Evolutionary conservation across 2,329 filamentous ascomycete genomes (phyloP).

Genomic region (Rhexocercosporidium sp.): DNA sequence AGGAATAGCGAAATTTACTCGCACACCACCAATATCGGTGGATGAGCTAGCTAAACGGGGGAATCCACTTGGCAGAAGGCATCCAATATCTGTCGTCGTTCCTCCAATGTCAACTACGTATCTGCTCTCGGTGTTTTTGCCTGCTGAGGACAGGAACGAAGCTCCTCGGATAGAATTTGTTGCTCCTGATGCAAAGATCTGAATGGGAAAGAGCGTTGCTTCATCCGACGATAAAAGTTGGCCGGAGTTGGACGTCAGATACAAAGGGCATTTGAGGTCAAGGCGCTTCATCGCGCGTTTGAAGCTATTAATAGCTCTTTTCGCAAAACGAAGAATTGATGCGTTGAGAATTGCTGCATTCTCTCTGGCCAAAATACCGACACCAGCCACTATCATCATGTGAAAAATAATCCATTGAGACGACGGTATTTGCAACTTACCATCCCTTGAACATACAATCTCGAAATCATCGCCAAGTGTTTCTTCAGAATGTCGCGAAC

Average conservation of each 20-base stretch:
- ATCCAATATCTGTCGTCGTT: constrained; percentile 61
- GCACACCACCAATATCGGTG: constrained; percentile 9
- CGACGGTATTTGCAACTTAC: background rate
- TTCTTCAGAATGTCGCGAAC: background rate
- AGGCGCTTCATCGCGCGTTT: constrained; percentile 54
- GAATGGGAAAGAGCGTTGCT: constrained; percentile 59
- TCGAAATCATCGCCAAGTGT: background rate
- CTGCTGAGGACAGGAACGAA: constrained; percentile 53
- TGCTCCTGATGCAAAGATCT: constrained; percentile 63
- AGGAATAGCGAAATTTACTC: constrained; percentile 14
- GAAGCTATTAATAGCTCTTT: constrained; percentile 59
- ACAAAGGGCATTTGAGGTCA: constrained; percentile 58
- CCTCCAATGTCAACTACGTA: constrained; percentile 62
- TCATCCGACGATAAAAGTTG: constrained; percentile 57
- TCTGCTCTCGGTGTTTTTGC: background rate
- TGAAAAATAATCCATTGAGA: background rate
- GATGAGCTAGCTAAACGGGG: constrained; percentile 5
- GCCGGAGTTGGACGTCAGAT: constrained; percentile 65
- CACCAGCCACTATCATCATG: background rate
- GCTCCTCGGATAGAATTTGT: constrained; percentile 67
- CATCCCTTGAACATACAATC: constrained; percentile 6
- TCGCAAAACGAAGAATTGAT: constrained; percentile 60
- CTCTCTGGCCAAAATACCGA: constrained; percentile 44
- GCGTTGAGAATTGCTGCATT: constrained; percentile 68
- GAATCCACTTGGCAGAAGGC: constrained; percentile 12